Conservation (phyloP, 192 early-diverging fungal species). For the Gryganskiella cystojenkinii region DNA sequence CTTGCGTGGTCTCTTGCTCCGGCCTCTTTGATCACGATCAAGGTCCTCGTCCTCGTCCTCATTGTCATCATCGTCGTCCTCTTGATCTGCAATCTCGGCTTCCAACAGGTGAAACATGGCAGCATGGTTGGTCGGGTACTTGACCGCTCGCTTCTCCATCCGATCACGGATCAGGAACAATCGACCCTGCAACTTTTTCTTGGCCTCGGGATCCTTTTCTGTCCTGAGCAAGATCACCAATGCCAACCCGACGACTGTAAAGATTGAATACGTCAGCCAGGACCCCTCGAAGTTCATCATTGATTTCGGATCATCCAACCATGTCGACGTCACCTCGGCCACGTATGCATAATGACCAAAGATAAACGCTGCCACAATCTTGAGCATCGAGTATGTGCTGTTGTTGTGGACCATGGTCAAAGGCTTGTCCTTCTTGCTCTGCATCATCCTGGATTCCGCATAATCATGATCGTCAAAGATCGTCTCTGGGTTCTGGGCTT, state of each 20-base stretch:
- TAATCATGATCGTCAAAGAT: conserved; percentile 46
- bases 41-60: background rate
- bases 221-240: conserved; percentile 28
- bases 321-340: conserved; percentile 24
- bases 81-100: conserved; percentile 46
- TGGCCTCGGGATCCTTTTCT: conserved; percentile 15
- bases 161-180: conserved; percentile 19
- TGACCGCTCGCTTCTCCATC: conserved; percentile 23
- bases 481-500: conserved; percentile 35
- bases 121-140: conserved; percentile 46
- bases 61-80: conserved; percentile 5
- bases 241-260: conserved; percentile 34
- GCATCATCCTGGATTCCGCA: conserved; percentile 19
- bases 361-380: conserved; percentile 39
- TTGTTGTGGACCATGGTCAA: conserved; percentile 38
- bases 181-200: background rate
- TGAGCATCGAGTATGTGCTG: conserved; percentile 38
- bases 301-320: conserved; percentile 43
- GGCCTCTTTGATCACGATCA: too few species aligned
- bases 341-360: conserved; percentile 37
- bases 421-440: conserved; percentile 7
- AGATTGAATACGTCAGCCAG: conserved; percentile 30
- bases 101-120: conserved; percentile 47
- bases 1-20: background rate
- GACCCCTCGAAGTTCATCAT: conserved; percentile 48